phyloP scores from a whole-genome alignment of 2,329 filamentous ascomycete species.

The Nothomitra cinnamomea region DNA sequence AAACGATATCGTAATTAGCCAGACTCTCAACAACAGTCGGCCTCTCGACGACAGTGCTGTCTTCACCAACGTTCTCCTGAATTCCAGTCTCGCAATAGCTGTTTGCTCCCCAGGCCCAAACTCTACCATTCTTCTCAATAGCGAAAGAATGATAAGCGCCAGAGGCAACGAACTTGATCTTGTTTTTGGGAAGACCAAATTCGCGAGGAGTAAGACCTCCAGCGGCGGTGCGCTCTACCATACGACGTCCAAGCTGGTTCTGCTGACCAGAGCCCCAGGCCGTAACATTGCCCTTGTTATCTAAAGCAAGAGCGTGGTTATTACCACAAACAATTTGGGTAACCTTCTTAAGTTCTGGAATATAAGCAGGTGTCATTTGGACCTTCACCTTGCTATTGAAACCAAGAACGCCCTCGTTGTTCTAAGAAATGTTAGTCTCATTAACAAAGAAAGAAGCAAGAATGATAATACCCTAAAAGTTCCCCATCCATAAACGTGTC shows the following conservation, averaged over 20 bases:
- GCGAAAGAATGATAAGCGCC: constrained; percentile 75
- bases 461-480: constrained; percentile 35
- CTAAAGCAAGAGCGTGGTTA: constrained; percentile 42
- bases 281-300: constrained; percentile 39
- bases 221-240: constrained; percentile 39
- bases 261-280: constrained; percentile 52
- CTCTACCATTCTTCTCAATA: constrained; percentile 46
- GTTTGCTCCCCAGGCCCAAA: constrained; percentile 76
- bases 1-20: constrained; percentile 41
- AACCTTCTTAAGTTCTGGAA: constrained; percentile 46
- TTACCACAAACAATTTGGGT: constrained; percentile 40
- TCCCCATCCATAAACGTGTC: constrained; percentile 43
- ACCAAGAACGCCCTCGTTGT: constrained; percentile 48
- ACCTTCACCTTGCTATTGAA: constrained; percentile 38
- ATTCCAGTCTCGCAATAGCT: constrained; percentile 70
- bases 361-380: constrained; percentile 34
- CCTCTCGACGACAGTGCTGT: constrained; percentile 54
- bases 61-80: constrained; percentile 43
- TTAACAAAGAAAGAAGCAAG: not conserved
- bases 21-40: constrained; percentile 52
- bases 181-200: constrained; percentile 37
- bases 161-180: constrained; percentile 43
- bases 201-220: constrained; percentile 38
- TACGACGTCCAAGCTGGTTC: constrained; percentile 48
- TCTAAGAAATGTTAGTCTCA: constrained; percentile 20